phyloP scores from a whole-genome alignment of 305 asterid species.

The Nicotiana rustica region DNA sequence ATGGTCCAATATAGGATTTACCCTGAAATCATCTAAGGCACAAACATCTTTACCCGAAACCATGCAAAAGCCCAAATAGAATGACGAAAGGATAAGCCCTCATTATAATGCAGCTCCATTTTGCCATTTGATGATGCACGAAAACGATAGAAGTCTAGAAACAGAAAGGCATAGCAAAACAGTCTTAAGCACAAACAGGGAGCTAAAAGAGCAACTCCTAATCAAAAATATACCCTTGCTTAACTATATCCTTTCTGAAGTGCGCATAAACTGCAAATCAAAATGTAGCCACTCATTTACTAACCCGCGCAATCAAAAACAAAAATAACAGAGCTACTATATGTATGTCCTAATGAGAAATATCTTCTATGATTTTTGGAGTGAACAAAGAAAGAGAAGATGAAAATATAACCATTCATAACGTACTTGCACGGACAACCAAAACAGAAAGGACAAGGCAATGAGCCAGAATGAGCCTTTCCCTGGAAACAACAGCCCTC shows the following conservation, averaged over 20 bases:
- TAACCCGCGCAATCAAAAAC: not conserved
- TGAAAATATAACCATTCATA: constrained; percentile 34
- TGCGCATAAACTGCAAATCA: not conserved
- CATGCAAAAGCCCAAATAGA: constrained; percentile 25
- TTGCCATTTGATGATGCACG: not conserved
- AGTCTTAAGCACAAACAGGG: constrained; percentile 8
- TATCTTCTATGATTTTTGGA: not conserved
- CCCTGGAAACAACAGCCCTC: constrained; percentile 90
- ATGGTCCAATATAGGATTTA: not conserved
- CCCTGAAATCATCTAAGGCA: not conserved
- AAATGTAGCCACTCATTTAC: not conserved
- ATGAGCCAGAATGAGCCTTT: constrained; percentile 92
- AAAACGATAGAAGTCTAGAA: not conserved
- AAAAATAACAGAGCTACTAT: not conserved
- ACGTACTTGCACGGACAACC: constrained; percentile 85
- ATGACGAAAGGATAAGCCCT: not conserved
- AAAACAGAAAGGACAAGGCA: constrained; percentile 90
- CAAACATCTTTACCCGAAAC: not conserved
- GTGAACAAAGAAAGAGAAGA: constrained; percentile 20
- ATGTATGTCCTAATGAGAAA: constrained; percentile 7
- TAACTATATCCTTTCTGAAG: constrained; percentile 5
- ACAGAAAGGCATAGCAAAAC: not conserved
- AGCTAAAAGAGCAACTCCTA: not conserved
- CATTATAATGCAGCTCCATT: not conserved
- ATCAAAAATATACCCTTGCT: not conserved